phyloP scores from a whole-genome alignment of 208 protist genomes.

The Trypanosoma melophagium region DNA sequence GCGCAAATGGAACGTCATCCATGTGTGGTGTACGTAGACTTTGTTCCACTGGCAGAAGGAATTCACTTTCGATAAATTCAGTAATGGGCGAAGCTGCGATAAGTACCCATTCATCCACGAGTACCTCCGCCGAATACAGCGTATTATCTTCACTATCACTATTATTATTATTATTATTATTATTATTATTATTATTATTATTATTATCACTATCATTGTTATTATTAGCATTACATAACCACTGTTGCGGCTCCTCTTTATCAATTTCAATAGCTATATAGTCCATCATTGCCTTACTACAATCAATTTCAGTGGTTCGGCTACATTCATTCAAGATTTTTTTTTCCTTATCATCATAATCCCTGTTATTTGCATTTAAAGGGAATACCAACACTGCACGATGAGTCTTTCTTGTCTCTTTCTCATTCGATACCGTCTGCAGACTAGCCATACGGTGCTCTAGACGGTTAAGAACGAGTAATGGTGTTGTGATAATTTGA shows the following conservation, averaged over 20 bases:
- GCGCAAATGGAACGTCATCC: not conserved
- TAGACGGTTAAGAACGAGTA: conserved; percentile 1
- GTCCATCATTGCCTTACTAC: not conserved
- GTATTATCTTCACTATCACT: not conserved
- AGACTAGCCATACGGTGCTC: too few species aligned
- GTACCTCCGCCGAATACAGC: not conserved
- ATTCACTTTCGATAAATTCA: conserved; percentile 21
- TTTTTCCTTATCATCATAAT: too few species aligned
- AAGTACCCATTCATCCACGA: conserved; percentile 17
- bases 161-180: not conserved
- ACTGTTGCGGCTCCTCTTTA: not conserved
- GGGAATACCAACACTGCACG: too few species aligned
- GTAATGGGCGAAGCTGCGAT: not conserved
- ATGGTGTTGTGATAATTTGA: not conserved
- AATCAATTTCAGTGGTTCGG: not conserved
- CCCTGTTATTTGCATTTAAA: too few species aligned
- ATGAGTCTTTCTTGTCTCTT: not conserved
- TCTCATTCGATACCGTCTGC: not conserved
- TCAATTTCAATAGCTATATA: conserved; percentile 2
- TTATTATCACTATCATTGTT: not conserved
- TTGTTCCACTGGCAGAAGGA: conserved; percentile 15
- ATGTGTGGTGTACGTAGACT: not conserved
- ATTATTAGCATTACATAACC: not conserved
- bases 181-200: not conserved
- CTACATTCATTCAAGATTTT: too few species aligned